Evolutionary conservation across 208 protist species (phyloP).

Genomic region (Crithidia bombi): DNA sequence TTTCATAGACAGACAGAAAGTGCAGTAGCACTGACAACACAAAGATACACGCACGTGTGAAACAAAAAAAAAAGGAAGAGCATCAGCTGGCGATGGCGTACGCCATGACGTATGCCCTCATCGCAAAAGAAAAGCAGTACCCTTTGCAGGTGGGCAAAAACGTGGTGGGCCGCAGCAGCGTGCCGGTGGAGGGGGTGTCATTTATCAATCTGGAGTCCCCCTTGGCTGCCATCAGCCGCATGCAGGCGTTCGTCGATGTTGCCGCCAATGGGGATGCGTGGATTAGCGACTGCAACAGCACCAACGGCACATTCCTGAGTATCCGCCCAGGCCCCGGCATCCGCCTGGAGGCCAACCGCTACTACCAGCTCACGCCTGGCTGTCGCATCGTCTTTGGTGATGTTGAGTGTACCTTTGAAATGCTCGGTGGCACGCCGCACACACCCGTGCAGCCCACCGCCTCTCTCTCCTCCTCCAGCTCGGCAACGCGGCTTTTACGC

Average conservation of each 20-base stretch:
- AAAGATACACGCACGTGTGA: background rate
- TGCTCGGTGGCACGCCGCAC: background rate
- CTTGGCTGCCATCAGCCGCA: slow-evolving; percentile 65
- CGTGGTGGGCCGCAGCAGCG: slow-evolving; percentile 70
- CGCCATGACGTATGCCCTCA: slow-evolving; percentile 23
- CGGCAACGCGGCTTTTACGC: slow-evolving; percentile 5
- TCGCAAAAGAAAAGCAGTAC: slow-evolving; percentile 31
- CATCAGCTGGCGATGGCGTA: slow-evolving; percentile 50
- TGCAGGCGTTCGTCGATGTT: slow-evolving; percentile 83
- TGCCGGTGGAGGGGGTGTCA: slow-evolving; percentile 48
- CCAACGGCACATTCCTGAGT: slow-evolving; percentile 84
- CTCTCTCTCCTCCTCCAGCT: background rate
- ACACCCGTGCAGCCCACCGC: background rate
- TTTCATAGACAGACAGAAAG: slow-evolving; percentile 1
- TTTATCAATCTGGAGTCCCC: slow-evolving; percentile 79
- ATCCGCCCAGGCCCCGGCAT: slow-evolving; percentile 50
- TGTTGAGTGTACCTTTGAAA: slow-evolving; percentile 54
- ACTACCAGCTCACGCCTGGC: slow-evolving; percentile 77
- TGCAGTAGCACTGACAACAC: too few relatives aligned
- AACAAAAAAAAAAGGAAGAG: background rate
- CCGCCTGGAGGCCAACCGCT: slow-evolving; percentile 68
- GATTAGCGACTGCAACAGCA: slow-evolving; percentile 84
- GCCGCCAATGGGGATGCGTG: slow-evolving; percentile 84
- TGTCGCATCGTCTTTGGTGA: slow-evolving; percentile 83
- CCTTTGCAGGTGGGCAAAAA: slow-evolving; percentile 64